Conservation (phyloP, 2,329 filamentous ascomycete genomes). For the Pseudogymnoascus sp. region DNA sequence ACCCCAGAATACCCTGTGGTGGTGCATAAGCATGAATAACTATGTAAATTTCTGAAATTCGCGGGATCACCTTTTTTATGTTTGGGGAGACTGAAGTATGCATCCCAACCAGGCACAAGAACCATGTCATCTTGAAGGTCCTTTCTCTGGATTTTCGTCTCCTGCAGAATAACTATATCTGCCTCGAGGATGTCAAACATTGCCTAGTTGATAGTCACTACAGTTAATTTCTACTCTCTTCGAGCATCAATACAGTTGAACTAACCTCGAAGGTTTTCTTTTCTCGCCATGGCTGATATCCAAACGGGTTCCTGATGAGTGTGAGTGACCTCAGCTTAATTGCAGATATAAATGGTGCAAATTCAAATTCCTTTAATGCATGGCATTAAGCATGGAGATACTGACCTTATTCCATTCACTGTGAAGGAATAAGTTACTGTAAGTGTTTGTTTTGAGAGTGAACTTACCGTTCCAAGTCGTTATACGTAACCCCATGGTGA, state of each 20-base stretch:
- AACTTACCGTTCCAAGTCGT: constrained; percentile 75
- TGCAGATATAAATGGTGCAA: not conserved
- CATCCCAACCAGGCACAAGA: constrained; percentile 87
- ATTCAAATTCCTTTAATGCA: not conserved
- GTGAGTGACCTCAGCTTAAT: not conserved
- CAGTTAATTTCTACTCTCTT: not conserved
- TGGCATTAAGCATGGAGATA: not conserved
- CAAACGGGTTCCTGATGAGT: constrained; percentile 62
- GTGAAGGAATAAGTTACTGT: constrained; percentile 15
- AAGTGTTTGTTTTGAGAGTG: not conserved
- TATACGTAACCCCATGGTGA: constrained; percentile 63
- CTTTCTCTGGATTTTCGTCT: constrained; percentile 91
- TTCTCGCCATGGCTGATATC: constrained; percentile 74
- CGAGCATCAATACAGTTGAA: not conserved
- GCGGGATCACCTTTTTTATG: constrained; percentile 70
- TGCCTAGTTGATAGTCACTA: constrained; percentile 37
- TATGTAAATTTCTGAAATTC: not conserved
- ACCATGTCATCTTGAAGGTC: constrained; percentile 95
- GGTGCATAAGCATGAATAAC: constrained; percentile 11
- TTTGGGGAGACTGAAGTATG: constrained; percentile 86
- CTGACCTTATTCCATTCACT: constrained; percentile 73
- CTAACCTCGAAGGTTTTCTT: constrained; percentile 59
- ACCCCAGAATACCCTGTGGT: constrained; percentile 82
- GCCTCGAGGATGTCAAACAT: constrained; percentile 94
- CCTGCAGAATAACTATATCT: constrained; percentile 91